Evolutionary conservation across 129 eudicot genomes (phyloP).

Genomic region (Saposhnikovia divaricata): DNA sequence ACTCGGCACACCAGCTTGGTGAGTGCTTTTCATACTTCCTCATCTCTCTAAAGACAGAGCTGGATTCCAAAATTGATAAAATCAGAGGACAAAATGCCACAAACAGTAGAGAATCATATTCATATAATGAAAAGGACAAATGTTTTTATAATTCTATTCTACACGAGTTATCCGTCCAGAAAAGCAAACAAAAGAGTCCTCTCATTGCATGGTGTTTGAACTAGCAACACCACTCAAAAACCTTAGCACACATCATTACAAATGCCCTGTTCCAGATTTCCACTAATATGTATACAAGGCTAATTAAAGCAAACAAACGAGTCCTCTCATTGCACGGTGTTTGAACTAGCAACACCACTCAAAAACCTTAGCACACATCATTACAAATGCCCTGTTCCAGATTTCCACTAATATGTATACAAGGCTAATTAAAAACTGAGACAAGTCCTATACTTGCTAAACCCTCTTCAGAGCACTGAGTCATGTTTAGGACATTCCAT

Average conservation of each 20-base stretch:
- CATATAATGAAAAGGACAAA: background rate
- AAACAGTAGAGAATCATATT: background rate
- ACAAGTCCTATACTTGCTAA: too few species aligned
- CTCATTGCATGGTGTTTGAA: background rate
- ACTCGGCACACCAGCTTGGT: slow-evolving; percentile 51
- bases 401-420: background rate
- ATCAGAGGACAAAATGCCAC: background rate
- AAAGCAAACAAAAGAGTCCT: background rate
- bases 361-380: background rate
- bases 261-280: background rate
- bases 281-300: background rate
- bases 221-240: background rate
- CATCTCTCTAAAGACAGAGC: slow-evolving; percentile 51
- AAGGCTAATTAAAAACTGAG: too few species aligned
- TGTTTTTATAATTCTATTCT: background rate
- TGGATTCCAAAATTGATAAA: slow-evolving; percentile 12
- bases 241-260: background rate
- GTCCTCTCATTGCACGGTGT: background rate
- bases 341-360: background rate
- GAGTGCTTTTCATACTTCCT: slow-evolving; percentile 46
- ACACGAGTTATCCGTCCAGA: background rate
- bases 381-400: background rate
- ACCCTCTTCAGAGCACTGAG: too few species aligned
- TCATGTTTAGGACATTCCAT: too few species aligned
- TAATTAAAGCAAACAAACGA: background rate